Percentiles rank a stretch among this genome's conserved stretches.
phyloP scores from a whole-genome alignment of 2,329 filamentous ascomycete species.

The Colletotrichum plurivorum region DNA sequence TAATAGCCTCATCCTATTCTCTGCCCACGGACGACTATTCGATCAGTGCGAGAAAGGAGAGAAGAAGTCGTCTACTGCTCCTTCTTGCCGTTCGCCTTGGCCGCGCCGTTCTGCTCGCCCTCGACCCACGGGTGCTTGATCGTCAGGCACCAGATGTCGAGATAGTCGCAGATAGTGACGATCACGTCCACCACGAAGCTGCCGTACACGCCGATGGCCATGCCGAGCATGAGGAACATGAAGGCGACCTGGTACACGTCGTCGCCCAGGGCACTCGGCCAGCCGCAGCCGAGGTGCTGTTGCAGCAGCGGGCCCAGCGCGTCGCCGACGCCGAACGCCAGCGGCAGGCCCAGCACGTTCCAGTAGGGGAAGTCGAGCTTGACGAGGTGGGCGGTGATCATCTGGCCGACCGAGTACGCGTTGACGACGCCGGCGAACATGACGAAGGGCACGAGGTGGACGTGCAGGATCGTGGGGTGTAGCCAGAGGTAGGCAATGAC shows the following conservation, averaged over 20 bases:
- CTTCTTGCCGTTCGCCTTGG: slow-evolving; percentile 57
- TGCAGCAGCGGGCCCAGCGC: slow-evolving; percentile 80
- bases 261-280: slow-evolving; percentile 82
- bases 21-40: too few species aligned
- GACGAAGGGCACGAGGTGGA: slow-evolving; percentile 90
- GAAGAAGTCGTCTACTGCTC: slow-evolving; percentile 43
- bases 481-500: slow-evolving; percentile 85
- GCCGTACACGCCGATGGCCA: slow-evolving; percentile 91
- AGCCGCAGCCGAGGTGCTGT: slow-evolving; percentile 73
- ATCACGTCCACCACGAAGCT: slow-evolving; percentile 98
- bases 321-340: slow-evolving; percentile 85
- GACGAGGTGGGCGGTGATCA: slow-evolving; percentile 94
- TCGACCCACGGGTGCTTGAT: slow-evolving; percentile 86
- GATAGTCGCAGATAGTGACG: slow-evolving; percentile 96
- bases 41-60: neutral
- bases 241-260: slow-evolving; percentile 92
- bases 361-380: slow-evolving; percentile 90
- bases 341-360: slow-evolving; percentile 85
- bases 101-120: slow-evolving; percentile 49
- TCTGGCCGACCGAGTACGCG: slow-evolving; percentile 94
- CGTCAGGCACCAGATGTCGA: slow-evolving; percentile 98
- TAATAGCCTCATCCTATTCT: too few species aligned
- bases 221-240: slow-evolving; percentile 88
- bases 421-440: slow-evolving; percentile 92
- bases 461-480: slow-evolving; percentile 85